Conservation (phyloP, 2,329 filamentous ascomycete genomes). For the Aspergillus sp. region DNA sequence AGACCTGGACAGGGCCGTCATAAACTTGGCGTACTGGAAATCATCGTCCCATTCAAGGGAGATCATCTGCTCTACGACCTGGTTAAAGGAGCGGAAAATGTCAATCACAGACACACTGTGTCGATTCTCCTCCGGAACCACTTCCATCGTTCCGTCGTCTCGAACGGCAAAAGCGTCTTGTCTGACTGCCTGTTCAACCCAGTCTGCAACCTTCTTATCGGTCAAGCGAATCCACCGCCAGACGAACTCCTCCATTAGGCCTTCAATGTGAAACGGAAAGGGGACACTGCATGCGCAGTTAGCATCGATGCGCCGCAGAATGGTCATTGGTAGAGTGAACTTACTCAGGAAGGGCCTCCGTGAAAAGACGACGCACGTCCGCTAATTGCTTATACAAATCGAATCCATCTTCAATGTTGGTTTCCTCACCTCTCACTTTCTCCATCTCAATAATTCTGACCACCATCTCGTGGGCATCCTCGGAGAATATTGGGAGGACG, state of each 20-base stretch:
- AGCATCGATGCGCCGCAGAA: conserved; percentile 9
- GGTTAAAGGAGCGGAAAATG: conserved; percentile 90
- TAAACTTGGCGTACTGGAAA: conserved; percentile 91
- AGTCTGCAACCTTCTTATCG: conserved; percentile 75
- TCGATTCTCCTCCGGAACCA: conserved; percentile 74
- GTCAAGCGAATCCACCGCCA: conserved; percentile 91
- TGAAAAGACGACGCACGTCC: conserved; percentile 79
- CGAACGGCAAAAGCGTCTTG: conserved; percentile 84
- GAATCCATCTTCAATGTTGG: conserved; percentile 89
- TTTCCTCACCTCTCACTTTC: conserved; percentile 69
- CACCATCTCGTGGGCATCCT: conserved; percentile 84
- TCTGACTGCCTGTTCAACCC: conserved; percentile 88
- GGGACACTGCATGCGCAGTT: conserved; percentile 47
- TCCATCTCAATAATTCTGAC: conserved; percentile 75
- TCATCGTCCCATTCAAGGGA: conserved; percentile 91
- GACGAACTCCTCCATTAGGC: conserved; percentile 84
- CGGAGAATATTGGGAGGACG: conserved; percentile 85
- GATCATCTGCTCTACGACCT: conserved; percentile 83
- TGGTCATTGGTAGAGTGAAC: conserved; percentile 13
- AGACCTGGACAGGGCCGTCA: conserved; percentile 86
- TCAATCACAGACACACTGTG: conserved; percentile 94
- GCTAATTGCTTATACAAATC: conserved; percentile 88
- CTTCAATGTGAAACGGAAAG: conserved; percentile 87
- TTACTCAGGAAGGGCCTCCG: conserved; percentile 67
- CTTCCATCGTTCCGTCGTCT: conserved; percentile 62